Evolutionary conservation across 1,284 basidiomycete genomes (phyloP), one percentile per base, ranked within the genome.

Genomic region (Marasmius oreades): DNA sequence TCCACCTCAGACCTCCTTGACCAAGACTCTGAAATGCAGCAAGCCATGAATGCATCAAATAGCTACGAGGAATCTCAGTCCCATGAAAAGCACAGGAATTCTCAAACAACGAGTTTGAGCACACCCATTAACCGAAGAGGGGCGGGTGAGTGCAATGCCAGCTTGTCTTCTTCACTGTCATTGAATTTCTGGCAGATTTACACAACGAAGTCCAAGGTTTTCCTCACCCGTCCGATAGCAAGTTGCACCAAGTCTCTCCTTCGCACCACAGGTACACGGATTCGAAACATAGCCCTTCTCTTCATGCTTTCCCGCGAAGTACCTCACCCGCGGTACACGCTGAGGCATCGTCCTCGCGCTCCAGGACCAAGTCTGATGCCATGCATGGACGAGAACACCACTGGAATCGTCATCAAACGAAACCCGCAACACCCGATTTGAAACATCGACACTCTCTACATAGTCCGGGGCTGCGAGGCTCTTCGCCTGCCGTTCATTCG

Each of bases 11-110:
- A 90, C 70, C 75, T 90, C 14, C 67, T 90, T 58, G 86, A 87
- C 18, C 77, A 82, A 53, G 84, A 90, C 63, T 86, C 86, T 2
- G 85, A 86, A 63, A 90, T 90, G 88, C 84, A 83, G 55, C 75
- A 80, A 50, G 82, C 75, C n/a, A 79, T 90, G 66, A 75, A 80
- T 37, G 80, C 74, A 14, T 64, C 80, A 53, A 79, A 84, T 51
- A 84, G 77, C 61, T 80, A 72, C 61, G 79, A 78, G 31, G 70
- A 73, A 43, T 70, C 66, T 22, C 67, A 54, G 31, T 63, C 64
- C 24, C 57, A 64, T 64, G 55, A 7, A 37, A 37, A 58, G 24
- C 22, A 36, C 16, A 31, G n/a, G 26, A 34, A 24, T 37, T 50
- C 34, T 55, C 34, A 10, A 36, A 39, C 36, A 47, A 22, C 34